phyloP scores from a whole-genome alignment of 2,329 filamentous ascomycete genomes.

The Geoglossum cookeanum region DNA sequence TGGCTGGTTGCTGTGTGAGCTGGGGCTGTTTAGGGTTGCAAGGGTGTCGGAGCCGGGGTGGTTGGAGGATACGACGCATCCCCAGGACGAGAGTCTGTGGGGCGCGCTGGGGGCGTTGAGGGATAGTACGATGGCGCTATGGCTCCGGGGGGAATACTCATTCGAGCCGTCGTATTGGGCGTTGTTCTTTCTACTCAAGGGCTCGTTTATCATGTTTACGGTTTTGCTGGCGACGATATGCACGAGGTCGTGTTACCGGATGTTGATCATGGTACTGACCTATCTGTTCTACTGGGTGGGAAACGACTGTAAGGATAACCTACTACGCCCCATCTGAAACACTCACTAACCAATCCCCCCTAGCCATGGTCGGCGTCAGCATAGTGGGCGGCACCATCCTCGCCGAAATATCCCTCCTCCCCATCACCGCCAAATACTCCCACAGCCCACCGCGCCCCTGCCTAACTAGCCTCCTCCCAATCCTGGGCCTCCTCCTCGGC shows the following conservation, averaged over 20 bases:
- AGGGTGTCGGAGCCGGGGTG: neutral
- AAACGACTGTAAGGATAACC: neutral
- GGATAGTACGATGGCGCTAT: neutral
- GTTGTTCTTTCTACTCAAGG: neutral
- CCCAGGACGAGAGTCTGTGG: neutral
- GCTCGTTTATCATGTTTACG: neutral
- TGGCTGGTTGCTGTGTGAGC: constrained; percentile 34
- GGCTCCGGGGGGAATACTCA: neutral
- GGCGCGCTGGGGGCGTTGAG: neutral
- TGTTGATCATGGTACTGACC: neutral
- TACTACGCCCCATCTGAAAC: too few relatives aligned
- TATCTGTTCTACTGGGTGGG: neutral
- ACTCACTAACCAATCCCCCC: neutral
- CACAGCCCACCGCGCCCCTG: constrained; percentile 24
- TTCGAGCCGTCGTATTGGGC: neutral
- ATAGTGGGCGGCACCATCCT: constrained; percentile 44
- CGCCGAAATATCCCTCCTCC: constrained; percentile 36
- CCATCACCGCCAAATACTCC: constrained; percentile 29
- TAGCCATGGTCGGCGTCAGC: constrained; percentile 34
- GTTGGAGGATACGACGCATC: neutral
- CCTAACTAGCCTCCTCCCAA: constrained; percentile 24
- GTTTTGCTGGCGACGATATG: neutral
- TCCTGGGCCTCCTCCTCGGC: constrained; percentile 30
- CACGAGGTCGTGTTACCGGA: neutral
- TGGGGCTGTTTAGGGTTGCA: neutral